phyloP scores from a whole-genome alignment of 108 stramenopile species.

The Schizochytrium sp. region DNA sequence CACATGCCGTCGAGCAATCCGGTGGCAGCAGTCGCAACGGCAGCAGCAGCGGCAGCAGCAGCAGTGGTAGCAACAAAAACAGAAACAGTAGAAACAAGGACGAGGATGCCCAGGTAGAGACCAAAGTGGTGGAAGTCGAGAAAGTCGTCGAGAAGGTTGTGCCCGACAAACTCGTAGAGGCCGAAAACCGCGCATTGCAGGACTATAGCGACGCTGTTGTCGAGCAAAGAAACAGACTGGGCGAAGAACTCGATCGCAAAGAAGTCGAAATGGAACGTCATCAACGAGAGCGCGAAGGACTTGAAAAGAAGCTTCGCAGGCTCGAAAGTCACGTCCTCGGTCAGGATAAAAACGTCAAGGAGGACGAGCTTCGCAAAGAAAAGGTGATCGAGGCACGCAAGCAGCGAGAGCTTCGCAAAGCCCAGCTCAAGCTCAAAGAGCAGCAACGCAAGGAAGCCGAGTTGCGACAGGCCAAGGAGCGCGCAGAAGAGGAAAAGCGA shows the following conservation, averaged over 20 bases:
- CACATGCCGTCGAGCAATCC: background rate
- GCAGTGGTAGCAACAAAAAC: background rate
- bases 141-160: background rate
- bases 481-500: constrained; percentile 5
- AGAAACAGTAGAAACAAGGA: too few relatives aligned
- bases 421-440: constrained; percentile 7
- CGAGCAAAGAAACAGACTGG: constrained; percentile 37
- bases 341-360: constrained; percentile 25
- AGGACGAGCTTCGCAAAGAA: constrained; percentile 14
- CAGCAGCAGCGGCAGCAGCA: background rate
- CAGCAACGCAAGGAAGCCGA: background rate
- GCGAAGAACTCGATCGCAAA: constrained; percentile 27
- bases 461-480: background rate
- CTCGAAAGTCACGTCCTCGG: constrained; percentile 28
- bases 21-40: too few relatives aligned
- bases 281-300: constrained; percentile 18
- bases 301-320: constrained; percentile 6
- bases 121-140: background rate
- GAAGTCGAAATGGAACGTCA: constrained; percentile 24
- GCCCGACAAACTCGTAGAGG: constrained; percentile 14
- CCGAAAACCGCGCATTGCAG: constrained; percentile 11
- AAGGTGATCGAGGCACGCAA: background rate
- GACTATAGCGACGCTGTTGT: constrained; percentile 26
- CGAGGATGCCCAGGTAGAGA: background rate
- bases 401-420: background rate